A percentile compares a stretch with the other conserved stretches of the same genome.
These are phyloP conservation scores for Cercospora berteroae DNA, from an alignment of 2,329 filamentous ascomycete species.

Conservation along the genomic window DNA sequence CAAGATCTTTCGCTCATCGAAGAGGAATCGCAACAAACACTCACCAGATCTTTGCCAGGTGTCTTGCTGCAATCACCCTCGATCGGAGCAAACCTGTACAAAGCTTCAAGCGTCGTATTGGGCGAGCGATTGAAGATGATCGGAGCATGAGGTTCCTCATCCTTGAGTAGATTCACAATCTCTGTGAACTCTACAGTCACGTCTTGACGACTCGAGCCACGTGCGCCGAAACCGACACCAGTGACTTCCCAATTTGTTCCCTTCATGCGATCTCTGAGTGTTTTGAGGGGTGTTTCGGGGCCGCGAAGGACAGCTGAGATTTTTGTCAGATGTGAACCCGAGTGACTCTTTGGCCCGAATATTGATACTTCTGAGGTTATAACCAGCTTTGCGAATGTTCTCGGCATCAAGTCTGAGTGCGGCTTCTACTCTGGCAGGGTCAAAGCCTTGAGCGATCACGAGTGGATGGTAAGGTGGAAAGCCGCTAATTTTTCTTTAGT, in stretches of 20 bases:
- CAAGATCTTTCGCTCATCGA: neutral
- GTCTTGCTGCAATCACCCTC: neutral
- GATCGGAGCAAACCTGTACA: constrained; percentile 1
- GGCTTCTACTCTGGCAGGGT: neutral
- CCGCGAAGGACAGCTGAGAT: neutral
- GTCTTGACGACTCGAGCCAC: neutral
- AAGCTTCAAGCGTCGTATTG: constrained; percentile 1
- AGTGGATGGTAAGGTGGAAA: constrained; percentile 1
- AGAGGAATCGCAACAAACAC: neutral
- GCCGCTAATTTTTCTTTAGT: neutral
- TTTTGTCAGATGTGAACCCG: neutral
- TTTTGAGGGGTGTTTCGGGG: neutral
- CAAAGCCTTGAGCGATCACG: neutral
- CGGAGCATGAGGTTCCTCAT: neutral
- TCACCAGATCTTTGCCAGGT: constrained; percentile 1
- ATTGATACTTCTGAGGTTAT: neutral
- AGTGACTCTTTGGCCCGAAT: neutral
- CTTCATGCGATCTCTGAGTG: neutral
- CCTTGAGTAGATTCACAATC: constrained; percentile 2
- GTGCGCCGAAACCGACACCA: neutral
- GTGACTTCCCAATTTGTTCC: neutral
- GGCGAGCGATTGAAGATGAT: constrained; percentile 1
- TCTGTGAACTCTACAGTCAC: neutral
- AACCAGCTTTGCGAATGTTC: constrained; percentile 4
- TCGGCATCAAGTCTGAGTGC: neutral